phyloP scores from a whole-genome alignment of 164 flowering plant genomes.

The Magnolia officinalis region DNA sequence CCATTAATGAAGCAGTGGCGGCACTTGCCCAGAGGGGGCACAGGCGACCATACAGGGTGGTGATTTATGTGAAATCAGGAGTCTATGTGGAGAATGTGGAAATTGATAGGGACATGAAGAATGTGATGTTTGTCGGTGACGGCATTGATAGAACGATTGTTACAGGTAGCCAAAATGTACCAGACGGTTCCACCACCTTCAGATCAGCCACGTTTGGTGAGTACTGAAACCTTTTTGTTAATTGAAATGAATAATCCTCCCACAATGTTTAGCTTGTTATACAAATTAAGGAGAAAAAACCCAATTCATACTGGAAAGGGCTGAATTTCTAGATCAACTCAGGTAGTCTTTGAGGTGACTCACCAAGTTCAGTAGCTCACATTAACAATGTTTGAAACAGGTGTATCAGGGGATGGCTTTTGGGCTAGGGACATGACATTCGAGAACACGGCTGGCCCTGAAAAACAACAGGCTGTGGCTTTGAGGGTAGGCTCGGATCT shows the following conservation, averaged over 20 bases:
- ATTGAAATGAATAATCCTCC: too few species aligned
- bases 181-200: slow-evolving; percentile 60
- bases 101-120: slow-evolving; percentile 34
- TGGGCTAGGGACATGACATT: slow-evolving; percentile 70
- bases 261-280: too few species aligned
- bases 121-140: slow-evolving; percentile 61
- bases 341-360: not conserved
- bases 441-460: slow-evolving; percentile 69
- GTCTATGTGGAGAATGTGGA: slow-evolving; percentile 54
- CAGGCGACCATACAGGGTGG: slow-evolving; percentile 31
- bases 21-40: slow-evolving; percentile 19
- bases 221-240: slow-evolving; percentile 1
- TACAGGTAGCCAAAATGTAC: slow-evolving; percentile 38
- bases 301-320: not conserved
- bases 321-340: too few species aligned
- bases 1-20: slow-evolving; percentile 49
- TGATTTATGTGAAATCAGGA: slow-evolving; percentile 53
- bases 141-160: slow-evolving; percentile 57
- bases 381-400: slow-evolving; percentile 15
- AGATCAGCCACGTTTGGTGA: slow-evolving; percentile 69
- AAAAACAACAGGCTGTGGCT: slow-evolving; percentile 60
- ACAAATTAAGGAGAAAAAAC: too few species aligned
- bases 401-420: slow-evolving; percentile 61
- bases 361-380: too few species aligned
- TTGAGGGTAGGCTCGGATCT: slow-evolving; percentile 42